These are phyloP conservation scores for Hortiboletus flavorubellus DNA, from an alignment of 768 basidiomycete species.

Conservation along the genomic window DNA sequence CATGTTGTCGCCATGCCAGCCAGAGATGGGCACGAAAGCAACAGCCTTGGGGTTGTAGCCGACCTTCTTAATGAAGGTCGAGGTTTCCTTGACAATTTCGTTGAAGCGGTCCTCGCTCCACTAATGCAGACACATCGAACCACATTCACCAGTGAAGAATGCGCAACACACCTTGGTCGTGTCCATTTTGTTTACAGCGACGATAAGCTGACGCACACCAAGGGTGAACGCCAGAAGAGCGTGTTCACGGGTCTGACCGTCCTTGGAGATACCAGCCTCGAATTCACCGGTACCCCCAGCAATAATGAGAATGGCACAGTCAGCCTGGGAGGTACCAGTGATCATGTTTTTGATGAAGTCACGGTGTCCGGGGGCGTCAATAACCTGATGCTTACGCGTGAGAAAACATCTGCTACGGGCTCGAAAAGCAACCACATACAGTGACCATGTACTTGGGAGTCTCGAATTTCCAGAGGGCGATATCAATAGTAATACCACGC, in stretches of 20 bases:
- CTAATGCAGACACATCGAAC: conserved; percentile 39
- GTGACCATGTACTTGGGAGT: conserved; percentile 95
- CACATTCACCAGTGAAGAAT: background rate
- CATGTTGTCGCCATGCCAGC: conserved; percentile 99
- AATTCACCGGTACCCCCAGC: conserved; percentile 99
- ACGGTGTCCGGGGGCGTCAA: conserved; percentile 99
- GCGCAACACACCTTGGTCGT: conserved; percentile 76
- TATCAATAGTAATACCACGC: conserved; percentile 99
- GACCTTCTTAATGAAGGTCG: conserved; percentile 99
- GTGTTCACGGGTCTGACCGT: conserved; percentile 99
- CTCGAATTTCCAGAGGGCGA: conserved; percentile 99
- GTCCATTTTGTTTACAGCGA: conserved; percentile 99
- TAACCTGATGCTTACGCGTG: conserved; percentile 59
- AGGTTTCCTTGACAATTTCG: conserved; percentile 98
- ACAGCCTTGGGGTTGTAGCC: conserved; percentile 99
- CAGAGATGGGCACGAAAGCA: conserved; percentile 98
- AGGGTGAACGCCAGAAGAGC: conserved; percentile 99
- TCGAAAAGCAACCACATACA: conserved; percentile 43
- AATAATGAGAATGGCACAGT: conserved; percentile 99
- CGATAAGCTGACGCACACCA: conserved; percentile 99
- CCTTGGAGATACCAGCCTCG: conserved; percentile 99
- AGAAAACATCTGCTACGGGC: background rate
- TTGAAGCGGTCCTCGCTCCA: conserved; percentile 99
- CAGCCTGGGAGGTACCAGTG: conserved; percentile 99
- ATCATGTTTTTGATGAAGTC: conserved; percentile 99